These are phyloP conservation scores for Penicillium crystallinum DNA, from an alignment of 495 filamentous ascomycete species.

Conservation along the genomic window DNA sequence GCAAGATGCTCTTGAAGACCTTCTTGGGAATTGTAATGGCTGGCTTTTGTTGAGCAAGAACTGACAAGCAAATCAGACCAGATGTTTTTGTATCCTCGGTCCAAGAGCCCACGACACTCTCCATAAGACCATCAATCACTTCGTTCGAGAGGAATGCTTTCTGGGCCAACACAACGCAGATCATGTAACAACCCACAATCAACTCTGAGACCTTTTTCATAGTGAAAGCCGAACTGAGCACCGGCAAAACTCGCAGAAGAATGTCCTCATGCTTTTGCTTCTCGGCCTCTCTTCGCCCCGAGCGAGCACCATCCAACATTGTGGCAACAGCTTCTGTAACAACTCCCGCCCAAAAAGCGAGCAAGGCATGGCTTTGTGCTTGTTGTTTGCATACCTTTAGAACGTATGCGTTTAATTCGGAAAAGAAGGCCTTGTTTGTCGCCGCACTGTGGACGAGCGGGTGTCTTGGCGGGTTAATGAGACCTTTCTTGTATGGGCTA, in stretches of 20 bases:
- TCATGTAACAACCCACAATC: constrained; percentile 83
- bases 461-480: constrained; percentile 69
- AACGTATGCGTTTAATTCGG: constrained; percentile 67
- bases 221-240: constrained; percentile 67
- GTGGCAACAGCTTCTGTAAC: constrained; percentile 74
- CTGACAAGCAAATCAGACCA: constrained; percentile 74
- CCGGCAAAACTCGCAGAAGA: constrained; percentile 65
- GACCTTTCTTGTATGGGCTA: constrained; percentile 71
- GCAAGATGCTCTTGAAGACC: constrained; percentile 64
- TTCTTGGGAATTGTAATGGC: constrained; percentile 51
- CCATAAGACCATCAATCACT: constrained; percentile 75
- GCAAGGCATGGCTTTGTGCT: constrained; percentile 66
- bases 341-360: constrained; percentile 84
- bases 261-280: constrained; percentile 73
- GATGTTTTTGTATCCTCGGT: constrained; percentile 61
- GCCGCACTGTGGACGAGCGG: constrained; percentile 74
- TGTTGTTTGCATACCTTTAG: constrained; percentile 59
- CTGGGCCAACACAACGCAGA: constrained; percentile 74
- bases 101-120: constrained; percentile 73
- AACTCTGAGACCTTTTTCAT: constrained; percentile 70
- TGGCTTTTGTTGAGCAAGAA: constrained; percentile 73
- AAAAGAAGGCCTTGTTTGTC: constrained; percentile 64
- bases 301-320: constrained; percentile 69
- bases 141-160: constrained; percentile 73
- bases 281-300: constrained; percentile 62